phyloP scores from a whole-genome alignment of 139 green algal species.

The Chlamydomonas sp. region DNA sequence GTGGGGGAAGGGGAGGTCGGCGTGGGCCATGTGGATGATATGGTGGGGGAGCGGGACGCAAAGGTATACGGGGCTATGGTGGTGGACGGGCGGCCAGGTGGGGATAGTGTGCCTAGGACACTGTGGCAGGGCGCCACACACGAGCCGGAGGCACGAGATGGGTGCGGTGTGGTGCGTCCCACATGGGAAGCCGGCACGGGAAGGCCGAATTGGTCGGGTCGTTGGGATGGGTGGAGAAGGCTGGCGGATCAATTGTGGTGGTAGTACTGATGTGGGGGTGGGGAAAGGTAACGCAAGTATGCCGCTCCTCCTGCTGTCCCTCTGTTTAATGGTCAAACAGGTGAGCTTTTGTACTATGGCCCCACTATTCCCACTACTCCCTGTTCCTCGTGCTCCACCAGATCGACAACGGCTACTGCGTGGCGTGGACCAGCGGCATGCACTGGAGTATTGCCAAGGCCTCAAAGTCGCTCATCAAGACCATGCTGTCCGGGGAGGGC shows the following conservation, averaged over 20 bases:
- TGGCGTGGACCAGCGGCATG: slow-evolving; percentile 48
- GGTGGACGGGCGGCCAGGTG: too few relatives aligned
- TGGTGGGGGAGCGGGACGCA: too few relatives aligned
- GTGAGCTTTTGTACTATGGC: neutral
- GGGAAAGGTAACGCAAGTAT: too few relatives aligned
- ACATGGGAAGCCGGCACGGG: too few relatives aligned
- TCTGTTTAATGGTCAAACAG: neutral
- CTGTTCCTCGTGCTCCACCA: neutral
- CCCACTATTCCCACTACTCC: neutral
- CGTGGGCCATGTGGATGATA: too few relatives aligned
- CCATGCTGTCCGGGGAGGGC: slow-evolving; percentile 45
- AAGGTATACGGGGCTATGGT: too few relatives aligned
- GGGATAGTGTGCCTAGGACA: too few relatives aligned
- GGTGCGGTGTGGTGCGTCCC: neutral
- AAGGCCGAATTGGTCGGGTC: too few relatives aligned
- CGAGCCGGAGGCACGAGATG: neutral
- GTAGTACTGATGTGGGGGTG: too few relatives aligned
- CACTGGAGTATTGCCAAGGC: slow-evolving; percentile 46
- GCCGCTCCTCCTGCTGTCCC: neutral
- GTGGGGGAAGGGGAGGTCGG: too few relatives aligned
- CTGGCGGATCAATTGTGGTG: neutral
- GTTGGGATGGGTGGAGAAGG: too few relatives aligned
- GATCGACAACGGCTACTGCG: slow-evolving; percentile 53
- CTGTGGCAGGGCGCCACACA: too few relatives aligned
- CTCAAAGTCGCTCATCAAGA: slow-evolving; percentile 13